A percentile compares a stretch with the other conserved stretches of the same genome.
Conservation (phyloP, 1,139 yeast genomes). For the Magnusiomyces suaveolens region DNA sequence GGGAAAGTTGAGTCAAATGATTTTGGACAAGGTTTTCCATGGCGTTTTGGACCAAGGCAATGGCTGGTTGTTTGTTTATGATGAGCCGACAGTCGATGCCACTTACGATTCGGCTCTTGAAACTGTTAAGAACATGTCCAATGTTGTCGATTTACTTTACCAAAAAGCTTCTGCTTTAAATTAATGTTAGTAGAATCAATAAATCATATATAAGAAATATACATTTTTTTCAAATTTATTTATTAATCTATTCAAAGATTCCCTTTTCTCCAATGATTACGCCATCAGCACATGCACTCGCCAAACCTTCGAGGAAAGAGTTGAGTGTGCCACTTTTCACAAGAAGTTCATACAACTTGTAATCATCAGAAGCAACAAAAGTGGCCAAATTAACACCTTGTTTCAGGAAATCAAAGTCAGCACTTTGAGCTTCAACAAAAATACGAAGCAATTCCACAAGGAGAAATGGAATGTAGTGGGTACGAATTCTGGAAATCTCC, state of each 20-base stretch:
- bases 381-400: slow-evolving; percentile 53
- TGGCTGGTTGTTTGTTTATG: slow-evolving; percentile 91
- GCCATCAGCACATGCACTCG: slow-evolving; percentile 47
- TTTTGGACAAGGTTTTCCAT: slow-evolving; percentile 81
- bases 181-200: slow-evolving; percentile 22
- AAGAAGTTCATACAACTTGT: slow-evolving; percentile 46
- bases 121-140: slow-evolving; percentile 76
- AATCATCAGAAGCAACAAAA: slow-evolving; percentile 43
- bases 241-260: slow-evolving; percentile 17
- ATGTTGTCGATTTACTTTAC: slow-evolving; percentile 80
- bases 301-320: slow-evolving; percentile 51
- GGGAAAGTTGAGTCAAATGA: slow-evolving; percentile 93
- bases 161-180: slow-evolving; percentile 84
- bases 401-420: slow-evolving; percentile 34
- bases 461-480: slow-evolving; percentile 63
- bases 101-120: slow-evolving; percentile 84
- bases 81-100: slow-evolving; percentile 80
- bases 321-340: slow-evolving; percentile 49
- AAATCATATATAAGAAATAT: no score
- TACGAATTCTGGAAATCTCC: slow-evolving; percentile 35
- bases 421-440: slow-evolving; percentile 35
- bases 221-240: no score
- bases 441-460: slow-evolving; percentile 54
- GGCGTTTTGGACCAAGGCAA: slow-evolving; percentile 98
- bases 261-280: slow-evolving; percentile 25